These are phyloP conservation scores for Acanthamoeba quina DNA, from an alignment of 208 protist genomes.

Conservation along the genomic window DNA sequence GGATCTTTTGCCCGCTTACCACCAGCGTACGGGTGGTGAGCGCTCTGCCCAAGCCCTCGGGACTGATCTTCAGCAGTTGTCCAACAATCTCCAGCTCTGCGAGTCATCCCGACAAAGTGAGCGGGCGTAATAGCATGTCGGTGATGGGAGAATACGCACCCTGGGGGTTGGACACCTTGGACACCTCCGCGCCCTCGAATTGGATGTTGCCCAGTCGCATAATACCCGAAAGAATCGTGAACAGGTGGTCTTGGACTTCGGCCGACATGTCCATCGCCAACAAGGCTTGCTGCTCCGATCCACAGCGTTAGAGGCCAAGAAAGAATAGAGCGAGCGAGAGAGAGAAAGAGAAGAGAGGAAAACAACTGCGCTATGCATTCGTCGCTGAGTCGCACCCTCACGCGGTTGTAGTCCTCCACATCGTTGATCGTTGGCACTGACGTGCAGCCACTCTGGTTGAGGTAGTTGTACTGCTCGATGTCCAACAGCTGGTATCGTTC, in stretches of 20 bases:
- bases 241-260: conserved; percentile 78
- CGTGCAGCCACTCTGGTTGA: conserved; percentile 80
- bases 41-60: not conserved
- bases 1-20: conserved; percentile 32
- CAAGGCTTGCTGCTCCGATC: not conserved
- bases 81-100: conserved; percentile 26
- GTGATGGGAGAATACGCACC: not conserved
- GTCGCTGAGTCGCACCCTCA: conserved; percentile 2
- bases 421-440: conserved; percentile 73
- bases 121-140: not conserved
- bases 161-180: not conserved
- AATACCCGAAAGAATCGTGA: conserved; percentile 92
- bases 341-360: too few species aligned
- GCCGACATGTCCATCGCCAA: not conserved
- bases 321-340: too few species aligned
- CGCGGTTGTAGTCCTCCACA: conserved; percentile 74
- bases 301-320: not conserved
- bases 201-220: conserved; percentile 94
- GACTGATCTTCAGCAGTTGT: not conserved
- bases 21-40: conserved; percentile 22
- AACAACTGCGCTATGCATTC: too few species aligned
- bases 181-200: conserved; percentile 84
- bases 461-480: conserved; percentile 66
- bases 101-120: not conserved
- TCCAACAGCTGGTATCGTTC: conserved; percentile 20